Conservation (phyloP, 208 protist species). For the Trypanosoma vivax region DNA sequence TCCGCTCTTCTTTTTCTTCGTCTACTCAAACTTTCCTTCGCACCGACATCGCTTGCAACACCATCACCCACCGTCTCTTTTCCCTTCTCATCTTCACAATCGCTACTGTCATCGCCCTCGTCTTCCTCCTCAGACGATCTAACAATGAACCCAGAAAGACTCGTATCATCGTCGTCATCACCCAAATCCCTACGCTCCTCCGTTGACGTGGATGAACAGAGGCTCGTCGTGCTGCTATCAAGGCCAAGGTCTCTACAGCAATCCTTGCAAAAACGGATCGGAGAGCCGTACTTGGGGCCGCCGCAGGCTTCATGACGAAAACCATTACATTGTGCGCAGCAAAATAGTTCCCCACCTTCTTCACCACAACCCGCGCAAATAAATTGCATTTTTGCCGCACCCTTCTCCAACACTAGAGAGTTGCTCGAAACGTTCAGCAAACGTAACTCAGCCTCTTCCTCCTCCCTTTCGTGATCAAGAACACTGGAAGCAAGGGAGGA, state of each 20-base stretch:
- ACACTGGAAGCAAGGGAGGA: too few relatives aligned
- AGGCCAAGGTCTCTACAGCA: slow-evolving; percentile 25
- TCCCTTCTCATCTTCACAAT: not conserved
- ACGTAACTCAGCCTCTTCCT: too few relatives aligned
- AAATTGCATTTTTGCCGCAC: not conserved
- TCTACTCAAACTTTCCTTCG: not conserved
- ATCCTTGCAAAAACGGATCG: slow-evolving; percentile 19
- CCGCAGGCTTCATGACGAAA: slow-evolving; percentile 73
- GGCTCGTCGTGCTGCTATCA: slow-evolving; percentile 13
- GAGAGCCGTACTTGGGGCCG: slow-evolving; percentile 27
- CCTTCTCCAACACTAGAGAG: too few relatives aligned
- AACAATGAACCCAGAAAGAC: slow-evolving; percentile 57
- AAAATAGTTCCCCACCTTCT: slow-evolving; percentile 46
- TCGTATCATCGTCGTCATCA: slow-evolving; percentile 34
- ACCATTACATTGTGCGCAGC: slow-evolving; percentile 44
- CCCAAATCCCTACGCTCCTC: slow-evolving; percentile 35
- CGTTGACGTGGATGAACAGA: slow-evolving; percentile 64
- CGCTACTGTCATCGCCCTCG: not conserved
- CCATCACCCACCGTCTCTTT: not conserved
- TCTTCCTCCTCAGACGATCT: slow-evolving; percentile 25
- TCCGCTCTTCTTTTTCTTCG: not conserved
- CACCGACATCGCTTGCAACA: not conserved
- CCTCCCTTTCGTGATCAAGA: too few relatives aligned
- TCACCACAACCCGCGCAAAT: slow-evolving; percentile 26
- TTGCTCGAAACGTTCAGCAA: too few relatives aligned